Percentiles rank a stretch among this genome's conserved stretches.
Conservation (phyloP, 192 early-diverging fungal genomes). For the Coemansia sp. region DNA sequence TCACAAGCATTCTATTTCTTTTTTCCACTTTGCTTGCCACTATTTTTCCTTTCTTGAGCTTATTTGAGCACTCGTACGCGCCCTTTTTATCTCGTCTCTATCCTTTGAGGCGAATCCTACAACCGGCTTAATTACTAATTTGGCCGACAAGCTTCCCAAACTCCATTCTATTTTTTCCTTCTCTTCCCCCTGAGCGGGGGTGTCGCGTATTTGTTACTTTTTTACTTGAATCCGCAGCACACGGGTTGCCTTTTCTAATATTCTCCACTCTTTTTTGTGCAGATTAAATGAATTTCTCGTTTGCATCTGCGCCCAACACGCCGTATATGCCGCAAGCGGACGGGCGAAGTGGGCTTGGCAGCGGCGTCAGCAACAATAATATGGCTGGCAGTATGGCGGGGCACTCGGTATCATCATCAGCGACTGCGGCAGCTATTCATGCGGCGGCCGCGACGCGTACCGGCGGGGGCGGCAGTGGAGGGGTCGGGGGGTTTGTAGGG, state of each 20-base stretch:
- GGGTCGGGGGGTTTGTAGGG: not conserved
- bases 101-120: not conserved
- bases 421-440: not conserved
- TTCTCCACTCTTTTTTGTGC: not conserved
- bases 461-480: not conserved
- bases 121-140: not conserved
- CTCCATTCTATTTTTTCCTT: not conserved
- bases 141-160: not conserved
- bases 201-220: not conserved
- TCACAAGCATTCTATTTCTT: not conserved
- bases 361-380: not conserved
- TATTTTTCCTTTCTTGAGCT: not conserved
- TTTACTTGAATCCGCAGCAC: constrained; percentile 1
- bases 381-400: not conserved
- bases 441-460: constrained; percentile 4
- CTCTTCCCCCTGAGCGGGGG: not conserved
- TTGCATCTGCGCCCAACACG: constrained; percentile 53
- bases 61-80: no score
- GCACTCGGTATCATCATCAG: not conserved
- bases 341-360: constrained; percentile 9
- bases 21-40: not conserved
- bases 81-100: not conserved
- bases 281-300: constrained; percentile 51
- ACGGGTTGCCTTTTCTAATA: not conserved
- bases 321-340: constrained; percentile 50